Conservation (phyloP, 176 grass and related monocot genomes). For the Oropetium thomaeum region DNA sequence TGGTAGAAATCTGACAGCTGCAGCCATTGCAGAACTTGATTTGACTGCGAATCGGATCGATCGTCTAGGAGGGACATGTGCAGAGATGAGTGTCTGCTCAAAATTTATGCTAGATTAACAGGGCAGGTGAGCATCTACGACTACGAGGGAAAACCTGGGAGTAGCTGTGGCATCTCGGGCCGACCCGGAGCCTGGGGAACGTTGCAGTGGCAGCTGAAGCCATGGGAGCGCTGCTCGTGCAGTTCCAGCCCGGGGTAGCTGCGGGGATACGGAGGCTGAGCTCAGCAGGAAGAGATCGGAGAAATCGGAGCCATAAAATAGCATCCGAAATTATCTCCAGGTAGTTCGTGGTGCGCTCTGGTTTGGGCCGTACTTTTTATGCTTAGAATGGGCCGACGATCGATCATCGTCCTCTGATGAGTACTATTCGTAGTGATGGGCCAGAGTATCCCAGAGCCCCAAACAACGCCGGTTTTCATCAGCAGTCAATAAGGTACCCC, state of each 20-base stretch:
- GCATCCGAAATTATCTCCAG: constrained; percentile 36
- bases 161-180: constrained; percentile 3
- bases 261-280: not conserved
- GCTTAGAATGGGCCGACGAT: not conserved
- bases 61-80: not conserved
- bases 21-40: constrained; percentile 18
- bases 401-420: not conserved
- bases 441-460: not conserved
- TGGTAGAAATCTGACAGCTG: not conserved
- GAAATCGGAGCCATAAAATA: constrained; percentile 33
- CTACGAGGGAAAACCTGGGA: constrained; percentile 7
- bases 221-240: constrained; percentile 27
- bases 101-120: not conserved
- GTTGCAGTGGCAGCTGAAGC: constrained; percentile 22
- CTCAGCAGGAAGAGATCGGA: not conserved
- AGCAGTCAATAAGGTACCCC: not conserved
- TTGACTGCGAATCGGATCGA: not conserved
- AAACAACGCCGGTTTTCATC: not conserved
- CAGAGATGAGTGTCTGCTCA: not conserved
- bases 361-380: not conserved
- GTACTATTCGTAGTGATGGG: not conserved
- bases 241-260: not conserved
- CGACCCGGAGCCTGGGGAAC: constrained; percentile 27
- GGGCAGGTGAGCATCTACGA: not conserved
- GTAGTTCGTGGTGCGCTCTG: not conserved